Conservation (phyloP, 2,329 filamentous ascomycete species). For the Stemphylium vesicarium region DNA sequence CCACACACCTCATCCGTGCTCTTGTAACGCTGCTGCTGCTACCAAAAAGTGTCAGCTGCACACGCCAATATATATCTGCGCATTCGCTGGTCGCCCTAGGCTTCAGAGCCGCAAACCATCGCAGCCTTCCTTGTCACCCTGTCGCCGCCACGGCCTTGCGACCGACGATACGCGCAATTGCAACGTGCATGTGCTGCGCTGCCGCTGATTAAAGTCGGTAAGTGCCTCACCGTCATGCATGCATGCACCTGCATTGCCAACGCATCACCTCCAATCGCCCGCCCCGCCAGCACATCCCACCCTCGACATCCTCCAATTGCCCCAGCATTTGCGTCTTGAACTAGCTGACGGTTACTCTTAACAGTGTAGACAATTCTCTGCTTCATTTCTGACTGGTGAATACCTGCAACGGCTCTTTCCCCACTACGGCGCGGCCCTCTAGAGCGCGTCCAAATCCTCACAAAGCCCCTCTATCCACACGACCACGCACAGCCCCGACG, state of each 20-base stretch:
- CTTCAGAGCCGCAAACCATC: conserved; percentile 27
- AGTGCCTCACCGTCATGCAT: conserved; percentile 47
- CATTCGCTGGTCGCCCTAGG: conserved; percentile 26
- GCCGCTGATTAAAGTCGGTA: conserved; percentile 47
- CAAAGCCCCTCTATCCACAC: conserved; percentile 21
- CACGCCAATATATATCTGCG: conserved; percentile 33
- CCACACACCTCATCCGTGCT: conserved; percentile 31
- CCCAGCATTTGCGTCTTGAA: conserved; percentile 35
- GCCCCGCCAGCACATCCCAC: conserved; percentile 48
- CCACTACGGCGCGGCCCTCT: conserved; percentile 48
- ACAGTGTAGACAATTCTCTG: conserved; percentile 39
- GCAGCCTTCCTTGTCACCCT: conserved; percentile 26
- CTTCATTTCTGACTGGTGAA: conserved; percentile 43
- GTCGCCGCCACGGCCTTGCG: conserved; percentile 35
- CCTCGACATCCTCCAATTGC: conserved; percentile 48
- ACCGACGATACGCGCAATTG: conserved; percentile 31
- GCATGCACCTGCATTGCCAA: conserved; percentile 53
- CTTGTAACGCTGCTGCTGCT: conserved; percentile 30
- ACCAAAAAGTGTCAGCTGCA: conserved; percentile 36
- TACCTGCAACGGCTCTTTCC: conserved; percentile 40
- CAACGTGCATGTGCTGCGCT: conserved; percentile 40
- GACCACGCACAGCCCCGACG: conserved; percentile 43
- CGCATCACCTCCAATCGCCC: conserved; percentile 53
- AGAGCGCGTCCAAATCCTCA: conserved; percentile 32
- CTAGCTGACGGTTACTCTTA: conserved; percentile 46